These are phyloP conservation scores for Penicillium occitanis DNA, from an alignment of 2,329 filamentous ascomycete genomes.

Conservation along the genomic window DNA sequence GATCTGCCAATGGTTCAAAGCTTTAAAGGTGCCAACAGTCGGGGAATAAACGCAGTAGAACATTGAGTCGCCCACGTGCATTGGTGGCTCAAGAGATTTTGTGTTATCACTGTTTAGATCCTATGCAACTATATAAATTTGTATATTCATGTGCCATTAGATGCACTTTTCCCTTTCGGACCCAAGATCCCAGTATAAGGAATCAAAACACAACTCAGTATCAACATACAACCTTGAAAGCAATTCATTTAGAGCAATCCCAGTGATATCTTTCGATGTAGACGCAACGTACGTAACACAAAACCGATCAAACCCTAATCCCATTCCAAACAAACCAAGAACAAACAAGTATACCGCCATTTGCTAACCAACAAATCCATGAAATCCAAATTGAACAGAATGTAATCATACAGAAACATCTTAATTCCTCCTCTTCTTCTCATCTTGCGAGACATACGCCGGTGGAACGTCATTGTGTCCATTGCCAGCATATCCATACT, in stretches of 20 bases:
- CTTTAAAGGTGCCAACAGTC: not conserved
- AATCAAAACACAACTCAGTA: too few relatives aligned
- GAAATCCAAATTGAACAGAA: too few relatives aligned
- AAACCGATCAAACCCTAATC: constrained; percentile 9
- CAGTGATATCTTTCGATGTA: not conserved
- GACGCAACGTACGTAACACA: not conserved
- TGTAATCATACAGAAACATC: not conserved
- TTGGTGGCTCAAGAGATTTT: not conserved
- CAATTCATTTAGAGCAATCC: not conserved
- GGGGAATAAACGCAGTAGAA: not conserved
- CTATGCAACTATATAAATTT: not conserved
- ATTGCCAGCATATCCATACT: not conserved
- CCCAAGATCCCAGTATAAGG: not conserved
- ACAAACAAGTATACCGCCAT: not conserved
- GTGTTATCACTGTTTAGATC: not conserved
- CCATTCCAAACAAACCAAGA: not conserved
- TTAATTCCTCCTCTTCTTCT: constrained; percentile 5
- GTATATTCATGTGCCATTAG: not conserved
- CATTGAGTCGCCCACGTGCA: too few relatives aligned
- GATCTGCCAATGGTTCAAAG: not conserved
- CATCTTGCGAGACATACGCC: not conserved
- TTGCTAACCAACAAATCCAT: not conserved
- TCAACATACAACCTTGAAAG: not conserved
- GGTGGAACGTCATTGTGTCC: not conserved
- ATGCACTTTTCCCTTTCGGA: not conserved